phyloP scores from a whole-genome alignment of 169 alveolate species.

The Eimeria mitis region DNA sequence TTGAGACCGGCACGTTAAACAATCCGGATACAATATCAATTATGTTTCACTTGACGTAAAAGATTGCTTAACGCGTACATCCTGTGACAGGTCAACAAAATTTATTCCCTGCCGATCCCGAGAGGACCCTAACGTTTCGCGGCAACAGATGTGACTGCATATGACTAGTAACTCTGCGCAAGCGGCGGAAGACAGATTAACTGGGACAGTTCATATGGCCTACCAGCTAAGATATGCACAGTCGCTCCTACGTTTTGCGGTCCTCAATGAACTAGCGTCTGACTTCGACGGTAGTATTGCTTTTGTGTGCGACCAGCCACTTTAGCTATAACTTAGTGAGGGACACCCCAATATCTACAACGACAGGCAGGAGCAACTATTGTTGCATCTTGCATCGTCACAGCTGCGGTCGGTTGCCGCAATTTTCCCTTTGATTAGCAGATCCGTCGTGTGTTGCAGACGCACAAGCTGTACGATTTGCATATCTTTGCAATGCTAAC shows the following conservation, averaged over 20 bases:
- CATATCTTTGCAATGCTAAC: not conserved
- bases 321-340: no score
- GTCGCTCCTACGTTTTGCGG: no score
- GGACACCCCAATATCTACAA: no score
- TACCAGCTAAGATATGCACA: not conserved
- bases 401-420: not conserved
- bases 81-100: not conserved
- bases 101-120: not conserved
- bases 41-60: not conserved
- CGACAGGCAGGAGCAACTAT: no score
- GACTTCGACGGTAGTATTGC: not conserved
- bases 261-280: not conserved
- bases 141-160: not conserved
- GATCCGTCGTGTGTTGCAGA: not conserved
- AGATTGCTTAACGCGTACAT: not conserved
- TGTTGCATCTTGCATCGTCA: not conserved
- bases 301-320: not conserved
- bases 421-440: not conserved
- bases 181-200: not conserved
- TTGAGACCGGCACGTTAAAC: not conserved
- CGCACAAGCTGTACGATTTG: not conserved
- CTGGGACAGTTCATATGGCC: not conserved
- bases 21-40: not conserved
- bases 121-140: not conserved
- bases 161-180: not conserved